A percentile compares a stretch with the other conserved stretches of the same genome.
These are phyloP conservation scores for Xylaria scruposa DNA, from an alignment of 495 filamentous ascomycete genomes.

Conservation along the genomic window DNA sequence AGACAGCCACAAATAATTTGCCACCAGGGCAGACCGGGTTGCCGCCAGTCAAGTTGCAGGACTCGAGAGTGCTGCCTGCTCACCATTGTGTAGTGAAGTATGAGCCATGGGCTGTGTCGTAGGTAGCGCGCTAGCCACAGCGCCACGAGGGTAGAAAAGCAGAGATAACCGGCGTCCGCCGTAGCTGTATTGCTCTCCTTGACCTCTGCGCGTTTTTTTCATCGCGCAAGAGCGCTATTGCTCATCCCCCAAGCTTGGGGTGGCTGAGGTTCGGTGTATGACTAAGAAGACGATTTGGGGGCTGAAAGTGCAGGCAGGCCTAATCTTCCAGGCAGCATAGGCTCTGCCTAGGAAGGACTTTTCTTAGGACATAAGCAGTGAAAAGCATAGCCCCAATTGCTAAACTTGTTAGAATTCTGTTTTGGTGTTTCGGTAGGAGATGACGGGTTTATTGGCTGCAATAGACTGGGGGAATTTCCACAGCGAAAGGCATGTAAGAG, in stretches of 20 bases:
- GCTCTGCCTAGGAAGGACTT: background rate
- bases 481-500: background rate
- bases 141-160: background rate
- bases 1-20: background rate
- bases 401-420: background rate
- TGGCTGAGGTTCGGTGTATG: slow-evolving; percentile 14
- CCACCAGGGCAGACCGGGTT: slow-evolving; percentile 3
- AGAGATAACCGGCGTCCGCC: background rate
- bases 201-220: background rate
- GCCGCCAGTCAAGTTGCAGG: background rate
- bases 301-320: background rate
- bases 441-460: slow-evolving; percentile 5
- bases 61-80: slow-evolving; percentile 1
- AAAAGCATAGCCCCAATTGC: background rate
- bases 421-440: background rate
- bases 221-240: background rate
- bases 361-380: background rate
- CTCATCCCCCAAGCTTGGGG: background rate
- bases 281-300: background rate
- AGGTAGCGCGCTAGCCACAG: background rate
- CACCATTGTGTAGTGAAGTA: background rate
- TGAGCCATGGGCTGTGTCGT: background rate
- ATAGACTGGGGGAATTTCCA: background rate
- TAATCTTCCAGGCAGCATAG: background rate
- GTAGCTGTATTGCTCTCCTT: background rate